A percentile compares a stretch with the other conserved stretches of the same genome.
phyloP scores from a whole-genome alignment of 768 basidiomycete species.

The Boletus pseudo-olivaceus region DNA sequence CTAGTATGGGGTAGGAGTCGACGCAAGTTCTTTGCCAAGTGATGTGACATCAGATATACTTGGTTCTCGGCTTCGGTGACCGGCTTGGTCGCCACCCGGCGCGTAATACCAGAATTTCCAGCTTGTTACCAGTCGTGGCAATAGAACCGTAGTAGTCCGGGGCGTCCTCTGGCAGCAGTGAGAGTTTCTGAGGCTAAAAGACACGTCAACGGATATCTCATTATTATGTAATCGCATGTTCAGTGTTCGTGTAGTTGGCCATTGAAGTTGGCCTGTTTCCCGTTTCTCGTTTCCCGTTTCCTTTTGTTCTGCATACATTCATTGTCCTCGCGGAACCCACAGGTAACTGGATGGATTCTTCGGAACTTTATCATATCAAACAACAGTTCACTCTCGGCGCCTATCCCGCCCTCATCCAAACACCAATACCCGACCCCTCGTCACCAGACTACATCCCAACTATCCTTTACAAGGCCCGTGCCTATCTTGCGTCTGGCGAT shows the following conservation, averaged over 20 bases:
- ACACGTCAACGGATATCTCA: too few species aligned
- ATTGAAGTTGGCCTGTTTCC: too few species aligned
- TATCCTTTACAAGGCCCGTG: conserved; percentile 75
- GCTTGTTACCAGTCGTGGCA: too few species aligned
- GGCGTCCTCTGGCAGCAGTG: too few species aligned
- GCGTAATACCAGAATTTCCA: too few species aligned
- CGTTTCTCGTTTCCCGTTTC: too few species aligned
- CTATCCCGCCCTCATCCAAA: conserved; percentile 56
- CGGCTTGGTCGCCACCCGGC: too few species aligned
- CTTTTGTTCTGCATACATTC: neutral
- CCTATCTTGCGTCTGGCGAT: conserved; percentile 68
- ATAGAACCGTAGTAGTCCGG: neutral
- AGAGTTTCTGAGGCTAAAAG: too few species aligned
- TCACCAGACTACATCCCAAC: conserved; percentile 63
- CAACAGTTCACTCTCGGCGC: conserved; percentile 79
- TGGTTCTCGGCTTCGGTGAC: neutral
- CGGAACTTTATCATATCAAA: conserved; percentile 64
- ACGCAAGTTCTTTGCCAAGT: neutral
- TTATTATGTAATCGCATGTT: neutral
- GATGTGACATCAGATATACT: neutral
- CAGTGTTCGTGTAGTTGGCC: too few species aligned
- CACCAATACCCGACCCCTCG: conserved; percentile 54
- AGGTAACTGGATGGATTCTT: conserved; percentile 42
- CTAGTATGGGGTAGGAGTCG: neutral
- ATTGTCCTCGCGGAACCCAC: neutral